These are phyloP conservation scores for Helminthosporium solani DNA, from an alignment of 2,329 filamentous ascomycete species.

Conservation along the genomic window DNA sequence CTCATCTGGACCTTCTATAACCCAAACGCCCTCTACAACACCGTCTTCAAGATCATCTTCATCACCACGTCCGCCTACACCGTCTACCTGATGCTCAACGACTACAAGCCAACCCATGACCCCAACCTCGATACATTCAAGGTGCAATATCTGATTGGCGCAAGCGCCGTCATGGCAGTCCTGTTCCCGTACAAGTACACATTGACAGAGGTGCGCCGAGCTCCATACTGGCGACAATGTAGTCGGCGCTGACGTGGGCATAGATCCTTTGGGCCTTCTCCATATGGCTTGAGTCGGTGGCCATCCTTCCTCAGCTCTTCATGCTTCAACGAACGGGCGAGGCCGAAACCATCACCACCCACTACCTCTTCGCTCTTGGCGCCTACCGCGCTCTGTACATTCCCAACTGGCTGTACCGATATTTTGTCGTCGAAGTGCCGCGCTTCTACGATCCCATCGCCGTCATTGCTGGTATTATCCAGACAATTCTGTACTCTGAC, in stretches of 20 bases:
- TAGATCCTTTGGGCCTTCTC: constrained; percentile 96
- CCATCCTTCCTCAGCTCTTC: constrained; percentile 95
- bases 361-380: constrained; percentile 93
- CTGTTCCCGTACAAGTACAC: constrained; percentile 85
- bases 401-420: constrained; percentile 96
- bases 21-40: constrained; percentile 75
- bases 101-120: constrained; percentile 96
- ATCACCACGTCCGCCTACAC: constrained; percentile 88
- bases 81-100: constrained; percentile 95
- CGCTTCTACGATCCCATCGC: constrained; percentile 80
- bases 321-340: constrained; percentile 97
- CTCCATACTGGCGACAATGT: not conserved
- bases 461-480: constrained; percentile 82
- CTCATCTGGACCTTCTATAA: constrained; percentile 80
- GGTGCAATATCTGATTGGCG: constrained; percentile 87
- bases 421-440: constrained; percentile 67
- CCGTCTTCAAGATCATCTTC: constrained; percentile 94
- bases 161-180: constrained; percentile 74
- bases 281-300: constrained; percentile 96
- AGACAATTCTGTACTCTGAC: constrained; percentile 95
- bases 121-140: constrained; percentile 97
- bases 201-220: constrained; percentile 58
- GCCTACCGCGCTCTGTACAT: constrained; percentile 93
- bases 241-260: constrained; percentile 11
- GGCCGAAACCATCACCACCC: constrained; percentile 98